Evolutionary conservation across 2,329 filamentous ascomycete species (phyloP), one percentile per base, ranked within the genome.

Genomic region (Furcasterigmium sp.): DNA sequence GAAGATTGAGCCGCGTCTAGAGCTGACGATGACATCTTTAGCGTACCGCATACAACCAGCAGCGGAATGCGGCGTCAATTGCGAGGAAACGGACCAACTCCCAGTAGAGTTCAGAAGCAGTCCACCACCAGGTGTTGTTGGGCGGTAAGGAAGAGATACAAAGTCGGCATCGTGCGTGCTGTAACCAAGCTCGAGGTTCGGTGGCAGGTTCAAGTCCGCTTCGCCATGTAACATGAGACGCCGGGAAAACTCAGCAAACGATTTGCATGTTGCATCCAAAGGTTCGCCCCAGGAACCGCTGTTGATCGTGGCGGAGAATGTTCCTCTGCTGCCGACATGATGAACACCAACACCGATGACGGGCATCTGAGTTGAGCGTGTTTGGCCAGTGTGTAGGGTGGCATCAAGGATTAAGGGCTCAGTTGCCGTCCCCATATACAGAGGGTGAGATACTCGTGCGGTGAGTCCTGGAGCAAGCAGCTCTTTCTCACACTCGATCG

Each of bases 161-260:
- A 35, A 35, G 32, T 35, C 32, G 15, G 32, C 32, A 19, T 35
- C 32, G 18, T 35, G 56, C 2, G 55, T 60, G 21, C 57, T 61
- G 47, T 68, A 72, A 3, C 69, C 68, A 2, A 69, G 21, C 46
- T 73, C 69, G 13, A 71, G 29, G 37, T 58, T 69, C 1, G 70
- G 67, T 1, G 63, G 46, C 1, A 53, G 49, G 32, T 54, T 51
- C 18, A 55, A 47, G 1, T 59, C 56, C 10, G 58, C 55, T 15
- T 57, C 55, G 4, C 59, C 44, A 39, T 56, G 56, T 28, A 60
- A 54, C 46, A 61, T 59, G 18, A 63, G 44, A 35, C 18, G 32
- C 5, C 48, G 57, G 2, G 60, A 57, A 39, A 65, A 61, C 37
- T 58, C 55, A 19, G 55, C 51, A 19, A 65, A 60, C 43, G 60